Base-by-base conservation (phyloP, 225 moss, liverwort and hornwort genomes). In the Polytrichum commune region DNA sequence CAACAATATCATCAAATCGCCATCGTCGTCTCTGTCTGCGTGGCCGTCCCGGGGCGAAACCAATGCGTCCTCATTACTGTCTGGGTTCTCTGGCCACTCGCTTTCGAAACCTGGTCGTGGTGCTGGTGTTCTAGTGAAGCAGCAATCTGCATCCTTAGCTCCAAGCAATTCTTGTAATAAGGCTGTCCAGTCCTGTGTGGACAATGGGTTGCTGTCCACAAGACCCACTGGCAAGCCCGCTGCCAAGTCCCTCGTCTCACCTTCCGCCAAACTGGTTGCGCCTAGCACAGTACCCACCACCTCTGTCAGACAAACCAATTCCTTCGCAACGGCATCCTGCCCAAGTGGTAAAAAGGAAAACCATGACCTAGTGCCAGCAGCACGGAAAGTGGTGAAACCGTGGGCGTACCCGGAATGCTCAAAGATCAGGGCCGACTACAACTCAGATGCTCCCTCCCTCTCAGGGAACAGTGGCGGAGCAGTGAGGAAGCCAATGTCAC, bases 271-370 rank as follows among this genome's bases (percentile, higher is more conserved):
- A 54, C 66, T 53, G 57, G 25, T 53, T 25, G 69, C 69, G 65
- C 58, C 63, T 65, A 80, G 68, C 62, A 32, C 61, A 19, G 72
- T 46, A 62, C 10, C 13, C 16, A 46, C 46, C 46, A 60, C 73
- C 55, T 29, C 75, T 30, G 72, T 68, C 66, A 66, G 70, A 32
- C 74, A 75, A 29, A 73, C 22, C 54, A 64, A 38, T 55, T 62
- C 80, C 62, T 69, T 66, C n/a, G 58, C 65, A 66, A 35, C 65
- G 69, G 58, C 60, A 35, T 66, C 79, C 46, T 77, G 80, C 69
- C 84, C 70, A 38, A 84, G 56, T 78, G 8, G 68, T 73, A 53
- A 84, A 84, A 54, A 22, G 78, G 29, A 84, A 81, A 67, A 18
- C 29, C 60, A 63, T 19, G 80, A 62, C 18, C 66, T 46, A 55